These are phyloP conservation scores for Neurospora sp. DNA, from an alignment of 495 filamentous ascomycete species.

Conservation along the genomic window DNA sequence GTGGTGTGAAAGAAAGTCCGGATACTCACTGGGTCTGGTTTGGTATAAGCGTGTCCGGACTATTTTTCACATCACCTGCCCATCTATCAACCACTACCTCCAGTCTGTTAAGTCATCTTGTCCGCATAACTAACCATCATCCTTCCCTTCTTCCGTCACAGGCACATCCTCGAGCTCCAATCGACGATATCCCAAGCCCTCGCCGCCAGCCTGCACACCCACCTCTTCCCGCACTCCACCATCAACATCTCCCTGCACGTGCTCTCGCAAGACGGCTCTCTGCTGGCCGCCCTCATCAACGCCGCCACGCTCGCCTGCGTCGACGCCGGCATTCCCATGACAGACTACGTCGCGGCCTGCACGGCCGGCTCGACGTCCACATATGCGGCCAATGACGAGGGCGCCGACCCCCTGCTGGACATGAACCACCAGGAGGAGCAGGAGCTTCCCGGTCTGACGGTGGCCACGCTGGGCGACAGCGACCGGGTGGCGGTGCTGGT, in stretches of 20 bases:
- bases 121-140: constrained; percentile 1
- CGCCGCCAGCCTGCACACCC: constrained; percentile 61
- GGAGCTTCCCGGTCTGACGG: constrained; percentile 80
- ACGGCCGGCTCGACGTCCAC: constrained; percentile 70
- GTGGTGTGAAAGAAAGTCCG: too few relatives aligned
- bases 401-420: constrained; percentile 81
- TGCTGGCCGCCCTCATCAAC: constrained; percentile 84
- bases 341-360: constrained; percentile 78
- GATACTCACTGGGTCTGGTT: too few relatives aligned
- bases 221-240: constrained; percentile 81
- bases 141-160: constrained; percentile 18
- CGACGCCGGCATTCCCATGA: constrained; percentile 92
- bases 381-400: constrained; percentile 51
- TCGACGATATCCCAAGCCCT: constrained; percentile 66
- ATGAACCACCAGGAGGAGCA: constrained; percentile 78
- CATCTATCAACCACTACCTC: too few relatives aligned
- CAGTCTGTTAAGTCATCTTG: not conserved
- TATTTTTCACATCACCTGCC: too few relatives aligned
- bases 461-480: constrained; percentile 60
- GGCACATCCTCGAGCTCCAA: constrained; percentile 72
- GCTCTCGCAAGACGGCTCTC: constrained; percentile 80
- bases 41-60: too few relatives aligned
- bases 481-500: constrained; percentile 72
- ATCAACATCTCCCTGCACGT: constrained; percentile 78
- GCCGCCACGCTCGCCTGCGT: constrained; percentile 86